Conservation (phyloP, 257 asterid species). For the Lantana camara region DNA sequence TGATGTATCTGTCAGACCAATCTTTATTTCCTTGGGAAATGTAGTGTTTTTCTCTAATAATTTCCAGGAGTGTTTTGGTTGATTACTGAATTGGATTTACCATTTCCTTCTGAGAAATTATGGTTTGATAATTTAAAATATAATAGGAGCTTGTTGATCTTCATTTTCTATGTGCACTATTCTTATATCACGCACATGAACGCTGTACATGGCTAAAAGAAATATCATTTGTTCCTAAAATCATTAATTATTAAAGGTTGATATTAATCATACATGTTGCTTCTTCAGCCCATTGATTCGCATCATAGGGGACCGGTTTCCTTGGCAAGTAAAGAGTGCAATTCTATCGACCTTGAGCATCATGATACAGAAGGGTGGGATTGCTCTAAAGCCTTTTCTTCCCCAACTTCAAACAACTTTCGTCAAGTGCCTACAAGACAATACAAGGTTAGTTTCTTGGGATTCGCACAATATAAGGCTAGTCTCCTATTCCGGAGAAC, state of each 20-base stretch:
- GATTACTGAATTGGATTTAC: background rate
- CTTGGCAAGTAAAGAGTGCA: slow-evolving; percentile 99
- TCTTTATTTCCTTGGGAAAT: background rate
- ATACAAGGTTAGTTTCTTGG: slow-evolving; percentile 71
- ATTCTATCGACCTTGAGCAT: slow-evolving; percentile 88
- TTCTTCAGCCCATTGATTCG: slow-evolving; percentile 91
- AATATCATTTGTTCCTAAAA: background rate
- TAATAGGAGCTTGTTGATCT: background rate
- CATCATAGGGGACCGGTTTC: slow-evolving; percentile 96
- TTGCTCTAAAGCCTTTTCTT: slow-evolving; percentile 93
- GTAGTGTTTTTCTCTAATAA: background rate
- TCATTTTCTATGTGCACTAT: background rate
- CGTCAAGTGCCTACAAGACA: slow-evolving; percentile 94
- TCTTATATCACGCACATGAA: background rate
- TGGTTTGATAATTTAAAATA: background rate
- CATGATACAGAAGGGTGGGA: slow-evolving; percentile 91
- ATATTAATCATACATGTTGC: slow-evolving; percentile 22
- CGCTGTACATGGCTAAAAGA: background rate
- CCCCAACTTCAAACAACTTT: slow-evolving; percentile 99
- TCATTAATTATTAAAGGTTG: slow-evolving; percentile 24
- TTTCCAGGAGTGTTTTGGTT: background rate
- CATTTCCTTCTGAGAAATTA: background rate
- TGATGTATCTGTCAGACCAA: background rate
- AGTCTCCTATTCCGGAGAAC: background rate
- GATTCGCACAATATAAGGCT: slow-evolving; percentile 12